A percentile compares a stretch with the other conserved stretches of the same genome.
phyloP scores from a whole-genome alignment of 179 eudicot genomes.

The Nepenthes alata region DNA sequence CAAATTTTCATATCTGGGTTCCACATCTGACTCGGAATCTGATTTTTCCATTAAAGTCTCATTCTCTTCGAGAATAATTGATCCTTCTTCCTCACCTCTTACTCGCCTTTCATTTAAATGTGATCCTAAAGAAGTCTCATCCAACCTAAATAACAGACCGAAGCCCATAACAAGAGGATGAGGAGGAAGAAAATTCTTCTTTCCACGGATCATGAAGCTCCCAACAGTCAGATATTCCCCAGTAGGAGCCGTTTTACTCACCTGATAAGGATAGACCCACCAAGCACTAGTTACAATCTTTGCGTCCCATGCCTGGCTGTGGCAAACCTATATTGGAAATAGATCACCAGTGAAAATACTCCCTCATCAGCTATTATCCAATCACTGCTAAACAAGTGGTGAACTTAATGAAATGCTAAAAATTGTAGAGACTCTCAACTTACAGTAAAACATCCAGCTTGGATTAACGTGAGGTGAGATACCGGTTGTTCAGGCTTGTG shows the following conservation, averaged over 20 bases:
- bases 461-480: slow-evolving; percentile 90
- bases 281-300: slow-evolving; percentile 99
- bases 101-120: slow-evolving; percentile 96
- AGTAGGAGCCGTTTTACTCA: slow-evolving; percentile 94
- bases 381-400: background rate
- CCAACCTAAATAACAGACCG: slow-evolving; percentile 83
- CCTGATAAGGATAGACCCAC: slow-evolving; percentile 99
- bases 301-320: slow-evolving; percentile 97
- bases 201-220: slow-evolving; percentile 99
- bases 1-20: slow-evolving; percentile 23
- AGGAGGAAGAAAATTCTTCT: slow-evolving; percentile 95
- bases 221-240: slow-evolving; percentile 97
- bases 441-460: slow-evolving; percentile 93
- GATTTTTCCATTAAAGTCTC: slow-evolving; percentile 34
- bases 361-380: background rate
- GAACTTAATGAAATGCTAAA: background rate
- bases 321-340: slow-evolving; percentile 61
- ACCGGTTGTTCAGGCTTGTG: slow-evolving; percentile 81
- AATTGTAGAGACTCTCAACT: slow-evolving; percentile 19
- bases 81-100: slow-evolving; percentile 90
- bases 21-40: slow-evolving; percentile 59
- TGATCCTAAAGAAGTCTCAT: slow-evolving; percentile 89
- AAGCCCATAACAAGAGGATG: slow-evolving; percentile 96
- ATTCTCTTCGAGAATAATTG: slow-evolving; percentile 31
- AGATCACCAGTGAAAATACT: background rate